Conservation (phyloP, 2,329 filamentous ascomycete genomes). For the Elsinoe fawcettii region DNA sequence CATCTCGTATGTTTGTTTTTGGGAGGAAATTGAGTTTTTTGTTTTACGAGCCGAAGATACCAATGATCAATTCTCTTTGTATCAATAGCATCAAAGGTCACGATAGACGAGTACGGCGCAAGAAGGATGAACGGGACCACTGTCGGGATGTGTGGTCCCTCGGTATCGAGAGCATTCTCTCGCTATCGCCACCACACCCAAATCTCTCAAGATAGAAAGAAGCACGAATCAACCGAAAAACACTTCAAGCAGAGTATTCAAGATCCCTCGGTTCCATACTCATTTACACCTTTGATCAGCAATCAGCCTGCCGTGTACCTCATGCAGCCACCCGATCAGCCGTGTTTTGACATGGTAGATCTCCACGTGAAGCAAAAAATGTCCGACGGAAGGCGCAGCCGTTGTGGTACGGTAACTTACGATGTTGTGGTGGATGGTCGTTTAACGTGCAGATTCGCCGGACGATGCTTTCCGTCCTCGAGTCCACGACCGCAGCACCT, state of each 20-base stretch:
- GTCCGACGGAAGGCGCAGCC: not conserved
- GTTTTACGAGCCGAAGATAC: slow-evolving; percentile 11
- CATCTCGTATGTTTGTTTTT: not conserved
- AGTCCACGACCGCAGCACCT: not conserved
- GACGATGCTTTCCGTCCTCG: slow-evolving; percentile 1
- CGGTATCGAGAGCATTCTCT: not conserved
- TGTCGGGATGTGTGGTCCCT: not conserved
- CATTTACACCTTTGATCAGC: not conserved
- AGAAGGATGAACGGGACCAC: not conserved
- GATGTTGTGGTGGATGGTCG: not conserved
- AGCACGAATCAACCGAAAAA: not conserved
- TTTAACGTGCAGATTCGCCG: not conserved
- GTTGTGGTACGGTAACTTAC: not conserved
- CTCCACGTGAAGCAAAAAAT: slow-evolving; percentile 8
- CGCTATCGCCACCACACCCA: not conserved
- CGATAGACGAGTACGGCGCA: slow-evolving; percentile 7
- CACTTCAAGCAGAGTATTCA: not conserved
- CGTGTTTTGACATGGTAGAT: slow-evolving; percentile 4
- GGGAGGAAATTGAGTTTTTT: slow-evolving; percentile 4
- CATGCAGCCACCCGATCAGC: slow-evolving; percentile 3
- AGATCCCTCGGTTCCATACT: not conserved
- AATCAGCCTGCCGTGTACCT: not conserved
- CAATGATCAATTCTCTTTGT: slow-evolving; percentile 13
- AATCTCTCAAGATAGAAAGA: not conserved
- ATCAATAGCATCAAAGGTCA: slow-evolving; percentile 12